Percentiles rank a stretch among this genome's conserved stretches.
These are phyloP conservation scores for Graphilbum ipis-grandicollis DNA, from an alignment of 2,329 filamentous ascomycete genomes.

Conservation along the genomic window DNA sequence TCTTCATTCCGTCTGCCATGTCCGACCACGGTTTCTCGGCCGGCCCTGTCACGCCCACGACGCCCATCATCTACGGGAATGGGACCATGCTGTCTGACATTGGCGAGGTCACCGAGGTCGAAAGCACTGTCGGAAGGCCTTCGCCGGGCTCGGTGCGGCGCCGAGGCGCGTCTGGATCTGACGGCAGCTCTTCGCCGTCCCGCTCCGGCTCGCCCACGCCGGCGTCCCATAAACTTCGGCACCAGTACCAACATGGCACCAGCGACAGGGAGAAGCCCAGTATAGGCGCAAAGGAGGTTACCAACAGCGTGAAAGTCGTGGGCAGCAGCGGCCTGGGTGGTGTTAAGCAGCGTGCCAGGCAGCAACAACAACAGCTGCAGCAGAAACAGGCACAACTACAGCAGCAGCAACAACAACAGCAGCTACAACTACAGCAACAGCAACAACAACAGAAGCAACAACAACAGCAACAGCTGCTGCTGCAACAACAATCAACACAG, in stretches of 20 bases:
- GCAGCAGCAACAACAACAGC: conserved; percentile 11
- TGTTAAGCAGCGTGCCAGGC: conserved; percentile 25
- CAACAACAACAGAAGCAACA: conserved; percentile 9
- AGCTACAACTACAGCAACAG: conserved; percentile 13
- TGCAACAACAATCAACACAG: conserved; percentile 13
- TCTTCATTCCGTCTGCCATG: conserved; percentile 15
- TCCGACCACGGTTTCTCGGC: conserved; percentile 21
- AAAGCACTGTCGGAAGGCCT: conserved; percentile 27
- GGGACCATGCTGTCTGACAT: conserved; percentile 54
- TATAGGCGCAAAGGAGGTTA: too few species aligned
- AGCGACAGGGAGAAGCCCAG: conserved; percentile 13
- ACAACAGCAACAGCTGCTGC: conserved; percentile 15
- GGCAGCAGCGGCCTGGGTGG: conserved; percentile 7
- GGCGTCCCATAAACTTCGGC: conserved; percentile 4
- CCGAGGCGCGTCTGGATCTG: background rate
- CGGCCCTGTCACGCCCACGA: conserved; percentile 32
- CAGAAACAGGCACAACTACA: too few species aligned
- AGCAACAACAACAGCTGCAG: conserved; percentile 6
- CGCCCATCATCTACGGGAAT: conserved; percentile 52
- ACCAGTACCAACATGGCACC: conserved; percentile 8
- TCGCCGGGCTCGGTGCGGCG: conserved; percentile 10
- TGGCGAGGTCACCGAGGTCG: conserved; percentile 35
- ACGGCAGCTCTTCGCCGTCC: conserved; percentile 14
- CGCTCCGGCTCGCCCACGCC: conserved; percentile 13
- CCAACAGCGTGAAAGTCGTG: conserved; percentile 9